Percentiles rank a stretch among this genome's conserved stretches.
Evolutionary conservation across 106 monocot species (phyloP).

Genomic region (Xerophyta viscosa): DNA sequence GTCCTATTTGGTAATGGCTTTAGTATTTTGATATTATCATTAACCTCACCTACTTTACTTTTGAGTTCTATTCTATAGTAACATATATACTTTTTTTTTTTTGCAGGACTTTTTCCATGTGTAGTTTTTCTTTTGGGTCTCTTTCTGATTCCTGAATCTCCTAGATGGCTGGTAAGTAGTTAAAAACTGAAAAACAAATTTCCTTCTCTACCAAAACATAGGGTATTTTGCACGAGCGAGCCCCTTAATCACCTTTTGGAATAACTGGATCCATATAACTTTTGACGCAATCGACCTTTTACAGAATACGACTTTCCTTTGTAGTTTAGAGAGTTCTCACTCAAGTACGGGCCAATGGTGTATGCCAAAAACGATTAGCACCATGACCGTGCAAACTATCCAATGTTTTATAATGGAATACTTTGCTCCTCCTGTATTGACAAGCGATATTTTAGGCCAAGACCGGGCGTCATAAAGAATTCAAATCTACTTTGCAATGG

Average conservation of each 20-base stretch:
- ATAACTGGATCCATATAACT: too few species aligned
- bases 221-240: too few species aligned
- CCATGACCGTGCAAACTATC: not conserved
- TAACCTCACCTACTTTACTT: not conserved
- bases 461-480: conserved; percentile 33
- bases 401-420: not conserved
- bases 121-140: conserved; percentile 53
- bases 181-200: too few species aligned
- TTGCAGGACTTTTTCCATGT: conserved; percentile 53
- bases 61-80: not conserved
- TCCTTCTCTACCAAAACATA: too few species aligned
- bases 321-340: too few species aligned
- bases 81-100: conserved; percentile 3
- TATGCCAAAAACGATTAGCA: too few species aligned
- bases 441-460: conserved; percentile 63
- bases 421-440: too few species aligned
- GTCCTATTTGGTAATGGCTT: conserved; percentile 29
- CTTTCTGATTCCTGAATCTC: conserved; percentile 73
- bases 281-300: too few species aligned
- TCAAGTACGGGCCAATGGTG: too few species aligned
- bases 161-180: conserved; percentile 74
- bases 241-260: too few species aligned
- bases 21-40: too few species aligned
- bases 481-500: conserved; percentile 35
- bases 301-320: too few species aligned